phyloP scores from a whole-genome alignment of 352 stramenopile genomes.

The Peronosclerospora sorghi region DNA sequence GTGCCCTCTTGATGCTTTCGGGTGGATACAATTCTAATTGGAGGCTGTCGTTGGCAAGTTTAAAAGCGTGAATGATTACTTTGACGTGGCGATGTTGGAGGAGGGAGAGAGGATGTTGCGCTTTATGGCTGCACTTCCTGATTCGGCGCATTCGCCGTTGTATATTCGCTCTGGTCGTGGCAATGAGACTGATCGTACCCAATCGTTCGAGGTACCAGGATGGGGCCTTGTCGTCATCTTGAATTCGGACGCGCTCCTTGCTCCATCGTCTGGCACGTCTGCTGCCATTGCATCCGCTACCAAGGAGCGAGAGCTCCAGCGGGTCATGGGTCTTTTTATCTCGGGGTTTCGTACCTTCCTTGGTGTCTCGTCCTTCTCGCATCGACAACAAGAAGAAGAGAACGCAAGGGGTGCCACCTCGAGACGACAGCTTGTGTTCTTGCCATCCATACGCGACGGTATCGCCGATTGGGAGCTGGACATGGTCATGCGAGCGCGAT shows the following conservation, averaged over 20 bases:
- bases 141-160: conserved; percentile 34
- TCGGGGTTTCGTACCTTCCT: conserved; percentile 50
- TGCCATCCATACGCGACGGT: conserved; percentile 36
- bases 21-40: not conserved
- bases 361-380: conserved; percentile 39
- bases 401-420: not conserved
- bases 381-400: conserved; percentile 25
- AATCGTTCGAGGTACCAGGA: conserved; percentile 58
- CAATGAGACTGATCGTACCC: conserved; percentile 15
- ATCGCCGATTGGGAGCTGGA: conserved; percentile 73
- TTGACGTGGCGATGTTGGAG: conserved; percentile 47
- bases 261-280: not conserved
- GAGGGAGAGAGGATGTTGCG: conserved; percentile 69
- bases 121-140: conserved; percentile 62
- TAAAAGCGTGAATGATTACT: conserved; percentile 67
- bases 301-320: conserved; percentile 26
- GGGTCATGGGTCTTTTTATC: conserved; percentile 62
- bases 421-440: conserved; percentile 22
- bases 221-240: conserved; percentile 59
- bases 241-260: conserved; percentile 21
- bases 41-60: conserved; percentile 30
- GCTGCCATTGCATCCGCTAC: not conserved
- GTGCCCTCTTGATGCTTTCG: conserved; percentile 1
- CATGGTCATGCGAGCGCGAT: conserved; percentile 30
- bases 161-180: conserved; percentile 27